phyloP scores from a whole-genome alignment of 345 rosid species.

The Salix suchowensis region DNA sequence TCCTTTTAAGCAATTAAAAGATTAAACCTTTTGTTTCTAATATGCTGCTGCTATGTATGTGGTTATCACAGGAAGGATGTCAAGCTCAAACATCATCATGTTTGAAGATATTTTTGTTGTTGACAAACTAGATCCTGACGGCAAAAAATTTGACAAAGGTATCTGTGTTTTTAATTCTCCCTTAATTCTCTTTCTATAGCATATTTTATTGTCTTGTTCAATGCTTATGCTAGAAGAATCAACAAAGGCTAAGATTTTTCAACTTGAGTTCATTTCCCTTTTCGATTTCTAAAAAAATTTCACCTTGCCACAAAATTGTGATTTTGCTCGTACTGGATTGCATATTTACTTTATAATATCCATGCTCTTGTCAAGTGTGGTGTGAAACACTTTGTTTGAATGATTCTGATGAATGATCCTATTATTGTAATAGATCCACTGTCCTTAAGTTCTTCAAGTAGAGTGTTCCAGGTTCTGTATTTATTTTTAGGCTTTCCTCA shows the following conservation, averaged over 20 bases:
- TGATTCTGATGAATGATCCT: neutral
- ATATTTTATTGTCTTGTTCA: neutral
- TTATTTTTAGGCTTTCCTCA: neutral
- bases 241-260: neutral
- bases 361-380: neutral
- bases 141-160: conserved; percentile 1
- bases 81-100: neutral
- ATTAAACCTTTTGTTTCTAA: neutral
- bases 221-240: neutral
- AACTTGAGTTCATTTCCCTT: neutral
- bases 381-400: neutral
- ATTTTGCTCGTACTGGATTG: neutral
- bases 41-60: neutral
- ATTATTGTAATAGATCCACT: neutral
- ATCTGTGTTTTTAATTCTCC: neutral
- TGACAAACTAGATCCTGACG: neutral
- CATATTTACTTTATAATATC: neutral
- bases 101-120: conserved; percentile 4
- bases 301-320: neutral
- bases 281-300: neutral
- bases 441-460: neutral
- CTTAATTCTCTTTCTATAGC: neutral
- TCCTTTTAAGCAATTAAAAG: neutral
- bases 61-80: neutral
- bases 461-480: neutral